phyloP scores from a whole-genome alignment of 441 rosid species.

The Macaranga tanarius region DNA sequence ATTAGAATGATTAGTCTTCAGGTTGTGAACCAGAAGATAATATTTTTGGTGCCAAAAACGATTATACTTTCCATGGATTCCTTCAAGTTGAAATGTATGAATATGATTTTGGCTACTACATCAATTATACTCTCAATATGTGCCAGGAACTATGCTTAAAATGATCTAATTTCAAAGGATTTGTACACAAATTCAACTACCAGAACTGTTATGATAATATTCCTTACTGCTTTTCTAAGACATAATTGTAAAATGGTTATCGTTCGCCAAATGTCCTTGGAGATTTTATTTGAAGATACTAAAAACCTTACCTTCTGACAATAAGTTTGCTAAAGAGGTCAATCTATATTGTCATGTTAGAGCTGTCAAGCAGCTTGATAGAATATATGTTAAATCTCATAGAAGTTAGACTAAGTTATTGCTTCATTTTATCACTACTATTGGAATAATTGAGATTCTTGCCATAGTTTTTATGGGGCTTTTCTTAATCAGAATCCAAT shows the following conservation, averaged over 20 bases:
- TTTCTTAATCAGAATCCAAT: background rate
- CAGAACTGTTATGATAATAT: background rate
- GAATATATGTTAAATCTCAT: background rate
- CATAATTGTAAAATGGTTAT: constrained; percentile 23
- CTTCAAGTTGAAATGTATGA: constrained; percentile 21
- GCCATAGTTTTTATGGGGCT: constrained; percentile 22
- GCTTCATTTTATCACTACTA: constrained; percentile 19
- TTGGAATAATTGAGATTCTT: constrained; percentile 25
- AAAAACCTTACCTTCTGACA: constrained; percentile 25
- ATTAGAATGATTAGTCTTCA: constrained; percentile 25
- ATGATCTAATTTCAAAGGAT: constrained; percentile 21
- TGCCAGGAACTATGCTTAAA: constrained; percentile 14
- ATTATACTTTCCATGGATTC: background rate
- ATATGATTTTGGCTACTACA: background rate
- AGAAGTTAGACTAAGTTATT: constrained; percentile 11
- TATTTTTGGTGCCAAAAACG: constrained; percentile 3
- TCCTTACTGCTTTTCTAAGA: constrained; percentile 23
- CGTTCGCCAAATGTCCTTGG: constrained; percentile 4
- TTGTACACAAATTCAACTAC: constrained; percentile 10
- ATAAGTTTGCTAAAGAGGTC: background rate
- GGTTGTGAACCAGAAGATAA: constrained; percentile 33
- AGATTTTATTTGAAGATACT: constrained; percentile 28
- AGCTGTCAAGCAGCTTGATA: constrained; percentile 14
- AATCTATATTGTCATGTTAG: background rate
- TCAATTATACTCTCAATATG: constrained; percentile 16